These are phyloP conservation scores for Debaryomycetaceae sp. DNA, from an alignment of 1,139 yeast species.

Conservation along the genomic window DNA sequence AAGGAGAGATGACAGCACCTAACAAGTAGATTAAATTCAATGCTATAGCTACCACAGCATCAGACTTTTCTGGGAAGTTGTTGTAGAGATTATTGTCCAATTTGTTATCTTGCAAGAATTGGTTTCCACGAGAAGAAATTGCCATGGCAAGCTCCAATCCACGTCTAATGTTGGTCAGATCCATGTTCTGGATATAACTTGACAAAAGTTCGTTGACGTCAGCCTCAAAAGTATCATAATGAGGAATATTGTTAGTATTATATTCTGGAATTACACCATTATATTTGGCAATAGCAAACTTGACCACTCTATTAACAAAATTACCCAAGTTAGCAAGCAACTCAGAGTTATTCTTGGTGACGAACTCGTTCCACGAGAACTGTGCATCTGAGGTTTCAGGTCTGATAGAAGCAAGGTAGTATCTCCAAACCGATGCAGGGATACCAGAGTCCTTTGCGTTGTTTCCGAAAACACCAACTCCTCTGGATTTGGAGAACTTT, in stretches of 20 bases:
- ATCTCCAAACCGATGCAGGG: constrained; percentile 95
- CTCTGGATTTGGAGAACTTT: constrained; percentile 94
- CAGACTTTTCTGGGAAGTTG: constrained; percentile 74
- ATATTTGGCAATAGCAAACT: constrained; percentile 86
- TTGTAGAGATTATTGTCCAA: constrained; percentile 82
- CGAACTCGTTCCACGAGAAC: constrained; percentile 96
- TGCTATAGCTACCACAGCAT: constrained; percentile 91
- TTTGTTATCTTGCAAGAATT: constrained; percentile 91
- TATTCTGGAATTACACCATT: constrained; percentile 81
- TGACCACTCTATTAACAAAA: constrained; percentile 89
- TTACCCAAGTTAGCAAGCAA: constrained; percentile 94
- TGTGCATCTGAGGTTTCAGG: constrained; percentile 96
- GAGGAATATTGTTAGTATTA: constrained; percentile 44
- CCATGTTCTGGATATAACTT: constrained; percentile 70
- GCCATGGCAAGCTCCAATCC: constrained; percentile 93
- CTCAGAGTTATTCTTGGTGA: constrained; percentile 88
- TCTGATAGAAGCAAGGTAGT: constrained; percentile 85
- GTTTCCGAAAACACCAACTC: constrained; percentile 96
- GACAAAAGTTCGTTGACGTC: constrained; percentile 64
- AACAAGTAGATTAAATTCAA: constrained; percentile 83
- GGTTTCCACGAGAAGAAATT: constrained; percentile 89
- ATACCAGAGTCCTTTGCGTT: constrained; percentile 93
- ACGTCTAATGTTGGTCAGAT: constrained; percentile 74
- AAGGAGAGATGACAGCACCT: constrained; percentile 78
- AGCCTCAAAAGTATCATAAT: constrained; percentile 46